Conservation (phyloP, 306 rosid genomes). For the Quercus alba region DNA sequence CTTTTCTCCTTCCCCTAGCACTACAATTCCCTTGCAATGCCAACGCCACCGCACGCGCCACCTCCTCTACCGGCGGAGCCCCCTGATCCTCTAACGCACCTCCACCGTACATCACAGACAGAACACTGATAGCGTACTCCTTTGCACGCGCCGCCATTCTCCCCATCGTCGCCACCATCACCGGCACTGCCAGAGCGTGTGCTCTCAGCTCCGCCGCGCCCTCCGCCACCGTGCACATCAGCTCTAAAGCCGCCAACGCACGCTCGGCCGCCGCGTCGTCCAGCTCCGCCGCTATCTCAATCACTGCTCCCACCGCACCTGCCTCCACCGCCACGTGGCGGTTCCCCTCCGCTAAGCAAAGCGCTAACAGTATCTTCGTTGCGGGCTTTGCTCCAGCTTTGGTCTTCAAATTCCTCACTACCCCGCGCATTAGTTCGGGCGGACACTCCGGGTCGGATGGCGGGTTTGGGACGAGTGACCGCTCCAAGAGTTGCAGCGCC, state of each 20-base stretch:
- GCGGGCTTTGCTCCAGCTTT: slow-evolving; percentile 45
- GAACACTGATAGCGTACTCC: slow-evolving; percentile 83
- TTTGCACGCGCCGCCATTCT: slow-evolving; percentile 71
- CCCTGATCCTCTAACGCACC: slow-evolving; percentile 14
- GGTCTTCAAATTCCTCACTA: slow-evolving; percentile 38
- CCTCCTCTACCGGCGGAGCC: slow-evolving; percentile 76
- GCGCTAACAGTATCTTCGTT: slow-evolving; percentile 71
- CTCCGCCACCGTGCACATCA: slow-evolving; percentile 78
- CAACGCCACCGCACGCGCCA: slow-evolving; percentile 90
- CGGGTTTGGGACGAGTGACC: slow-evolving; percentile 75
- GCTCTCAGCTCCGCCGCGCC: slow-evolving; percentile 73
- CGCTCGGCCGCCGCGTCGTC: slow-evolving; percentile 71
- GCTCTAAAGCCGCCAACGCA: slow-evolving; percentile 81
- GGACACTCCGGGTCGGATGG: slow-evolving; percentile 75
- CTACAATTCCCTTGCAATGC: slow-evolving; percentile 82
- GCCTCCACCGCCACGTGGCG: slow-evolving; percentile 80
- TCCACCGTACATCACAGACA: slow-evolving; percentile 60
- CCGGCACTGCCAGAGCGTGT: slow-evolving; percentile 88
- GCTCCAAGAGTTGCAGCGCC: slow-evolving; percentile 74
- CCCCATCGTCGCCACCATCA: slow-evolving; percentile 89
- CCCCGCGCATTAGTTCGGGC: slow-evolving; percentile 57
- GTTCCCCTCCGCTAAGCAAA: slow-evolving; percentile 71
- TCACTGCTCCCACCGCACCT: slow-evolving; percentile 68
- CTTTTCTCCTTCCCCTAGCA: slow-evolving; percentile 77
- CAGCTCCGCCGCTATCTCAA: slow-evolving; percentile 64